Conservation (phyloP, 441 rosid species). For the Aquilaria agallochum region DNA sequence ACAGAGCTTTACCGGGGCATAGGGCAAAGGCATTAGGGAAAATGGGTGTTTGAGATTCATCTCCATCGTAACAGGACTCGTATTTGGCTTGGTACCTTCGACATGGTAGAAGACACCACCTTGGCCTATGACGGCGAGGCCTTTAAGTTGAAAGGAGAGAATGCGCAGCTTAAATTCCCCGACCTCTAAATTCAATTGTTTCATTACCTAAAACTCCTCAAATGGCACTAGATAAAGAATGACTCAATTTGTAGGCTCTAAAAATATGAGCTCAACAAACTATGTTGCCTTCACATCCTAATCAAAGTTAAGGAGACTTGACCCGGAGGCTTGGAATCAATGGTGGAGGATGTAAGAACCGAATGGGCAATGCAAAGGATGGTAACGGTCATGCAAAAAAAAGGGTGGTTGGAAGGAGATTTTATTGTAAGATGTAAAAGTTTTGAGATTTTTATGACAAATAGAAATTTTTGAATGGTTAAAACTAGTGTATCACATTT, state of each 20-base stretch:
- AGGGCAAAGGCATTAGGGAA: slow-evolving; percentile 95
- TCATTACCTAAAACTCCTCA: slow-evolving; percentile 27
- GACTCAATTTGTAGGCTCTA: slow-evolving; percentile 12
- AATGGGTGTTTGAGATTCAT: slow-evolving; percentile 97
- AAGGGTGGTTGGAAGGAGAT: too few relatives aligned
- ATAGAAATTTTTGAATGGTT: too few relatives aligned
- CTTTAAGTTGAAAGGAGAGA: slow-evolving; percentile 75
- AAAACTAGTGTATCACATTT: too few relatives aligned
- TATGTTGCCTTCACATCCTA: slow-evolving; percentile 16
- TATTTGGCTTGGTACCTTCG: slow-evolving; percentile 92
- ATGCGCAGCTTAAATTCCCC: slow-evolving; percentile 81
- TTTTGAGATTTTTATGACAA: too few relatives aligned
- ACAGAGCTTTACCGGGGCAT: slow-evolving; percentile 90
- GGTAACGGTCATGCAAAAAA: too few relatives aligned
- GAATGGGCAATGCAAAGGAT: too few relatives aligned
- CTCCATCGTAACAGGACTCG: slow-evolving; percentile 84
- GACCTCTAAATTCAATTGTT: slow-evolving; percentile 39
- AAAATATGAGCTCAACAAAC: slow-evolving; percentile 10
- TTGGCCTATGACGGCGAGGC: slow-evolving; percentile 94
- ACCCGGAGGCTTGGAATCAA: too few relatives aligned
- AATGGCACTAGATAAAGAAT: slow-evolving; percentile 19
- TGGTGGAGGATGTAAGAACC: too few relatives aligned
- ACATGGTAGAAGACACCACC: slow-evolving; percentile 87
- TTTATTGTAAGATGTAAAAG: too few relatives aligned
- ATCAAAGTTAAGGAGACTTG: slow-evolving; percentile 20